phyloP scores from a whole-genome alignment of 2,329 filamentous ascomycete species.

The Fusarium sp. region DNA sequence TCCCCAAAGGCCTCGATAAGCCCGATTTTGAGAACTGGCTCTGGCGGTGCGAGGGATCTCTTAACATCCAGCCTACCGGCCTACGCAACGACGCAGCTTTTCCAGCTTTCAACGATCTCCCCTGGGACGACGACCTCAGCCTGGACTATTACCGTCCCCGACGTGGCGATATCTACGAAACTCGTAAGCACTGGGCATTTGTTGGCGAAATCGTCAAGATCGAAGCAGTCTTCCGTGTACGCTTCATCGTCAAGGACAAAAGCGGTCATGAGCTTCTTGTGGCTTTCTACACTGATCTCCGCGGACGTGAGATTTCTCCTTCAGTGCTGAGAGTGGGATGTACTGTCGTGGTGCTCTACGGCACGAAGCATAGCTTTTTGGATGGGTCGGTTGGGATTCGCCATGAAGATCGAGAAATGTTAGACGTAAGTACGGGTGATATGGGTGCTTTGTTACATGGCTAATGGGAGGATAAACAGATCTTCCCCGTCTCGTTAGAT shows the following conservation, averaged over 20 bases:
- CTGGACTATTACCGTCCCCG: background rate
- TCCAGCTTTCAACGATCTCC: conserved; percentile 6
- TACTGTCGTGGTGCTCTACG: conserved; percentile 28
- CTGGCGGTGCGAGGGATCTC: background rate
- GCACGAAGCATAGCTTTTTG: background rate
- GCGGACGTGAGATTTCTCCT: background rate
- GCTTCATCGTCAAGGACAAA: conserved; percentile 23
- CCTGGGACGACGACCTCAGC: background rate
- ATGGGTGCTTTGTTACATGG: background rate
- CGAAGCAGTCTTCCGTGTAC: background rate
- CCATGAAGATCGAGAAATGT: background rate
- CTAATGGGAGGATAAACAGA: background rate
- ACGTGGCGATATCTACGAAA: background rate
- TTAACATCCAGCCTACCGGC: background rate
- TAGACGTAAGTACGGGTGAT: conserved; percentile 7
- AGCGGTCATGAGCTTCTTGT: conserved; percentile 3
- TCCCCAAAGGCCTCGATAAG: background rate
- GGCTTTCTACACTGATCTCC: conserved; percentile 6
- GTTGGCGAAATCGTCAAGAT: conserved; percentile 29
- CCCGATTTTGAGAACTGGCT: conserved; percentile 18
- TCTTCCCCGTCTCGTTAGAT: conserved; percentile 19
- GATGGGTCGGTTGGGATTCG: conserved; percentile 8
- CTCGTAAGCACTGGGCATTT: conserved; percentile 31
- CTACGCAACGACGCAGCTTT: conserved; percentile 18
- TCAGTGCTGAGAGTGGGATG: conserved; percentile 1